Conservation (phyloP, 305 asterid species). For the Fraxinus baroniana region DNA sequence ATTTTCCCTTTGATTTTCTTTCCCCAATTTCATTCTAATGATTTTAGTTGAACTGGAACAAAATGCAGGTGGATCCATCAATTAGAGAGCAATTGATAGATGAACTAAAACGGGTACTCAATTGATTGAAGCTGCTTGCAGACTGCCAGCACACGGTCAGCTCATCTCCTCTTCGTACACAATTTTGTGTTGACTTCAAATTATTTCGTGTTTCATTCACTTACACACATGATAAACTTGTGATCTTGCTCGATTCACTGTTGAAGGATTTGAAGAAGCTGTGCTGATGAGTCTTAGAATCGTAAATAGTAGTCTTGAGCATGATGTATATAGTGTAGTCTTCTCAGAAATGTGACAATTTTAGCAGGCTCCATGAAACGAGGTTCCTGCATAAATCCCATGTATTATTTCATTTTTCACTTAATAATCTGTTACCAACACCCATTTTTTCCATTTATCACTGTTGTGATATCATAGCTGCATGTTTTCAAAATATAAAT, state of each 20-base stretch:
- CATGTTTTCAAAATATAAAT: background rate
- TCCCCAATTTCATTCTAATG: background rate
- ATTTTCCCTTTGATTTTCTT: background rate
- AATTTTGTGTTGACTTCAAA: background rate
- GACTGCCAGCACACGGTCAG: background rate
- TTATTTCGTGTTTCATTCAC: background rate
- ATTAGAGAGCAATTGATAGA: constrained; percentile 35
- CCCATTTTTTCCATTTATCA: constrained; percentile 12
- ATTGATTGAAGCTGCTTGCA: constrained; percentile 22
- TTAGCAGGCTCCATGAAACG: constrained; percentile 19
- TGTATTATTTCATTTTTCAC: constrained; percentile 24
- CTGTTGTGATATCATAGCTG: background rate
- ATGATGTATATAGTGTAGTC: constrained; percentile 10
- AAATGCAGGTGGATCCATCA: constrained; percentile 48
- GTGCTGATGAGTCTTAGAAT: background rate
- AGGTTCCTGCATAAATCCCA: constrained; percentile 11
- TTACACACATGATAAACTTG: background rate
- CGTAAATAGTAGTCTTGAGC: constrained; percentile 33
- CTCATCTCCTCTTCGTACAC: background rate
- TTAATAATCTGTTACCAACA: constrained; percentile 7
- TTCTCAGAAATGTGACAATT: background rate
- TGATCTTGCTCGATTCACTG: background rate
- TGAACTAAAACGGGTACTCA: constrained; percentile 44
- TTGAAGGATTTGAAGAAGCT: constrained; percentile 10
- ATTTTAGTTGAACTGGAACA: background rate